Conservation (phyloP, 2,329 filamentous ascomycete genomes). For the Fusarium camptoceras region DNA sequence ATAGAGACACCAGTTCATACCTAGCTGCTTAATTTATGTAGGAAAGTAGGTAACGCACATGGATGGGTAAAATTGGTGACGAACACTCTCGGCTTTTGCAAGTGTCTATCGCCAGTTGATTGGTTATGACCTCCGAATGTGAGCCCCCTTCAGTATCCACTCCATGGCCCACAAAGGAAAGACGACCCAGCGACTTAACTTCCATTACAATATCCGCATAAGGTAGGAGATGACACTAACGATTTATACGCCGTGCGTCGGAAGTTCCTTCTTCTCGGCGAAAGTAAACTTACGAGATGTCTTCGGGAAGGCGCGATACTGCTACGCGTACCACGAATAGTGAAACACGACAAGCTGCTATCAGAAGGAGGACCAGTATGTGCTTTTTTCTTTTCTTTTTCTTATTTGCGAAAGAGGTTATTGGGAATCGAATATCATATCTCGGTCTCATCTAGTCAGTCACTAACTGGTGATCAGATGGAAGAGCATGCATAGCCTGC, state of each 20-base stretch:
- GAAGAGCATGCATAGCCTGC: conserved; percentile 60
- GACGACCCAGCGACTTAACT: background rate
- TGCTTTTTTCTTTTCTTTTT: background rate
- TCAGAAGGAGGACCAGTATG: conserved; percentile 32
- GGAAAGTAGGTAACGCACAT: background rate
- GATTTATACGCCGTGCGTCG: conserved; percentile 1
- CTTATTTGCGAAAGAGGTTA: background rate
- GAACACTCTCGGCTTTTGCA: background rate
- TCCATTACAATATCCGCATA: background rate
- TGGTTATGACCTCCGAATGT: conserved; percentile 1
- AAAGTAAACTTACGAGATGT: conserved; percentile 15
- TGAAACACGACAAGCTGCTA: background rate
- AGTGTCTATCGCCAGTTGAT: background rate
- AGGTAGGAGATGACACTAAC: background rate
- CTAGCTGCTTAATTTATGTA: background rate
- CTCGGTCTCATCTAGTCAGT: background rate
- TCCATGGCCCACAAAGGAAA: background rate
- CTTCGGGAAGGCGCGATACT: conserved; percentile 11
- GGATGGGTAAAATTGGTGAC: background rate
- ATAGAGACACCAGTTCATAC: background rate
- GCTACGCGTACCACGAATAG: background rate
- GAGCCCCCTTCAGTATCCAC: background rate
- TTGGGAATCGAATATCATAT: background rate
- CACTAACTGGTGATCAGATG: conserved; percentile 42
- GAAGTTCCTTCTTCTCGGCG: conserved; percentile 13